These are phyloP conservation scores for Penicillium sp. DNA, from an alignment of 2,329 filamentous ascomycete species.

Conservation along the genomic window DNA sequence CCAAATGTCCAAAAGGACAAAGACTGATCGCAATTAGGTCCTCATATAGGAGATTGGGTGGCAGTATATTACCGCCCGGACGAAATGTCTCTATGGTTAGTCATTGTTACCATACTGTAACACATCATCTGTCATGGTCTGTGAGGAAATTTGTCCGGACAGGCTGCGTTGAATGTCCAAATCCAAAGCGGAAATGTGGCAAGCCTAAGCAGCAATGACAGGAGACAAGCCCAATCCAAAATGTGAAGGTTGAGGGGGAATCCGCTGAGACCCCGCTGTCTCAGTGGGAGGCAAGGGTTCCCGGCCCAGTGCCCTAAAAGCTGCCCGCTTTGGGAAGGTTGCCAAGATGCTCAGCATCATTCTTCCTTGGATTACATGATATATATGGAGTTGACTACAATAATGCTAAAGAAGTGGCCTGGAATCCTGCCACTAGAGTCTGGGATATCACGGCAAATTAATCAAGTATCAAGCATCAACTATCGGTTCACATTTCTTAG, in stretches of 20 bases:
- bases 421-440: no score
- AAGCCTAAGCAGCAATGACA: neutral
- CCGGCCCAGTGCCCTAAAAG: neutral
- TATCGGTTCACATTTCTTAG: no score
- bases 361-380: no score
- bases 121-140: neutral
- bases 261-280: neutral
- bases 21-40: neutral
- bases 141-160: neutral
- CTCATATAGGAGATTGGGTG: neutral
- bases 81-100: neutral
- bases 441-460: no score
- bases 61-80: neutral
- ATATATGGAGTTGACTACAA: no score
- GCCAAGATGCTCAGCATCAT: no score
- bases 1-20: slow-evolving; percentile 59
- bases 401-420: no score
- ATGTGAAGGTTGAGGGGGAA: neutral
- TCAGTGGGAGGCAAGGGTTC: neutral
- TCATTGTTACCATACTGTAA: no score
- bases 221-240: neutral
- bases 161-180: neutral
- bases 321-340: neutral
- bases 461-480: no score
- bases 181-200: no score